phyloP scores from a whole-genome alignment of 2,329 filamentous ascomycete genomes.

The Canariomyces notabilis region DNA sequence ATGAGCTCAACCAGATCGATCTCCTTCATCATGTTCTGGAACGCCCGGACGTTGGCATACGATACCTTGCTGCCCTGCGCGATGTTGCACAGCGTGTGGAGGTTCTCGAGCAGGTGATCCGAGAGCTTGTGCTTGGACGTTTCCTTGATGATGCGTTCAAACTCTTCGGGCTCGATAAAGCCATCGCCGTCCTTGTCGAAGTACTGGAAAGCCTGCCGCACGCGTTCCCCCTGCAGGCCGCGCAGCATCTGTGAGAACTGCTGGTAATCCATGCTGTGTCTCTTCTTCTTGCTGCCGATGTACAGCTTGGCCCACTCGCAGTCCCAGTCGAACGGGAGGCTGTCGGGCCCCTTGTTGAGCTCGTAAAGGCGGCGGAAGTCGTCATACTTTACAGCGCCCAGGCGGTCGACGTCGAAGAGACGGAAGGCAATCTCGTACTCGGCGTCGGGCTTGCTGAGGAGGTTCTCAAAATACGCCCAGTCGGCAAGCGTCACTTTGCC shows the following conservation, averaged over 20 bases:
- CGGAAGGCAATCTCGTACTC: slow-evolving; percentile 99
- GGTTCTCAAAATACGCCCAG: slow-evolving; percentile 91
- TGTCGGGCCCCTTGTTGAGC: slow-evolving; percentile 77
- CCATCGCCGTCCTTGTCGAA: slow-evolving; percentile 91
- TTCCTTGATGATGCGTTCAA: slow-evolving; percentile 92
- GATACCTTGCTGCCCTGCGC: slow-evolving; percentile 88
- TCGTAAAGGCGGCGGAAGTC: slow-evolving; percentile 82
- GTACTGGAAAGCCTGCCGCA: slow-evolving; percentile 87
- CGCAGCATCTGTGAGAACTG: slow-evolving; percentile 98
- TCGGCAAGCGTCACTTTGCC: slow-evolving; percentile 76
- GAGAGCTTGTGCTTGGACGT: slow-evolving; percentile 95
- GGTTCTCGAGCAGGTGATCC: slow-evolving; percentile 86
- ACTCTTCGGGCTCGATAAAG: slow-evolving; percentile 92
- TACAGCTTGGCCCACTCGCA: slow-evolving; percentile 96
- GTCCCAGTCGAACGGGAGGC: slow-evolving; percentile 93
- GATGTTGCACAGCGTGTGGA: slow-evolving; percentile 92
- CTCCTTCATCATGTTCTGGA: slow-evolving; percentile 95
- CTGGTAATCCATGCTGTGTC: slow-evolving; percentile 88
- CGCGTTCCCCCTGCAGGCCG: slow-evolving; percentile 90
- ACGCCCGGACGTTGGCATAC: slow-evolving; percentile 94
- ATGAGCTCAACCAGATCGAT: slow-evolving; percentile 97
- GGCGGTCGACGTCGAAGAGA: slow-evolving; percentile 82
- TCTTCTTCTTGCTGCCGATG: slow-evolving; percentile 78
- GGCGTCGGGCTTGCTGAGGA: slow-evolving; percentile 88
- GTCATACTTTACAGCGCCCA: slow-evolving; percentile 82